Evolutionary conservation across 208 protist species (phyloP).

Genomic region (Leishmania braziliensis): DNA sequence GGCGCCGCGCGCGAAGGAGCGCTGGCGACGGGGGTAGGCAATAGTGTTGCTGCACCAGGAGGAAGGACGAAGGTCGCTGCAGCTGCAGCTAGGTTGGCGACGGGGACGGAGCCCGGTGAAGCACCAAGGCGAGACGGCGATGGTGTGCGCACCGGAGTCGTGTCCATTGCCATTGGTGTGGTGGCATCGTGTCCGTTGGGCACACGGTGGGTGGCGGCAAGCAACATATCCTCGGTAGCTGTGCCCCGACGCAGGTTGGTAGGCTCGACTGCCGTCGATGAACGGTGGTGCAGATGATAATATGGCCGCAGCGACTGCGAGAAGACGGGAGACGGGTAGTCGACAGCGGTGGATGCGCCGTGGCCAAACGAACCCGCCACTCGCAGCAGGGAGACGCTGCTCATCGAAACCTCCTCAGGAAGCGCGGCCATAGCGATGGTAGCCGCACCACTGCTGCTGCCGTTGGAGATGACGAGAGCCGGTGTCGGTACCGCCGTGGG

Average conservation of each 20-base stretch:
- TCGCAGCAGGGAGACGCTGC: not conserved
- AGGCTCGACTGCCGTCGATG: not conserved
- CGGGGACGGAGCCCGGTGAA: not conserved
- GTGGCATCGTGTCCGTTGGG: not conserved
- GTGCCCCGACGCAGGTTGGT: not conserved
- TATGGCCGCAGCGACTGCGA: not conserved
- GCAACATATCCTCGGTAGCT: not conserved
- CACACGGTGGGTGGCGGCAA: not conserved
- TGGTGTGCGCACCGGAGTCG: not conserved
- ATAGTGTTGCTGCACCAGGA: not conserved
- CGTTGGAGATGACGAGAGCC: not conserved
- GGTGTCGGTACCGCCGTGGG: not conserved
- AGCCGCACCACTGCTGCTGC: not conserved
- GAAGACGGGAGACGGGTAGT: not conserved
- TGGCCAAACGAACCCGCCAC: not conserved
- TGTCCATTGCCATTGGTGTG: not conserved
- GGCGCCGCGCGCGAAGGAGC: not conserved
- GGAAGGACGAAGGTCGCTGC: not conserved
- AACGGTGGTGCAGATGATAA: not conserved
- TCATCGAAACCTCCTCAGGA: not conserved
- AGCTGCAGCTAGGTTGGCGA: not conserved
- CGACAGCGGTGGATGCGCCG: not conserved
- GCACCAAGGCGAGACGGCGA: not conserved
- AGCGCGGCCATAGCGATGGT: not conserved
- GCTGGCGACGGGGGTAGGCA: not conserved